phyloP scores from a whole-genome alignment of 164 flowering plant genomes.

The Echeveria elegans region DNA sequence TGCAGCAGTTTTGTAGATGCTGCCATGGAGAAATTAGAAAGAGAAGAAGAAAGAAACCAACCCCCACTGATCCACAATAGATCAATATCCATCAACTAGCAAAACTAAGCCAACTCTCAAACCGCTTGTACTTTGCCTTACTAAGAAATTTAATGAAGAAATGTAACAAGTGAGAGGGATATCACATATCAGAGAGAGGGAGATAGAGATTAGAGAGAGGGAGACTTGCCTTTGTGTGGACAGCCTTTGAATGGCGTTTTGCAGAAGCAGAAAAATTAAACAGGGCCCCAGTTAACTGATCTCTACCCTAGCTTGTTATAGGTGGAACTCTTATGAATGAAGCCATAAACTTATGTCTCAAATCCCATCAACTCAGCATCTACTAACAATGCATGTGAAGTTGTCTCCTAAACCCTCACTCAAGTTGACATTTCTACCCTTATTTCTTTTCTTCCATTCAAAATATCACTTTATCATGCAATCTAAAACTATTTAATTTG shows the following conservation, averaged over 20 bases:
- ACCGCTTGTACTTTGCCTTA: neutral
- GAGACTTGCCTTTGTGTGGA: neutral
- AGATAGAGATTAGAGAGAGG: neutral
- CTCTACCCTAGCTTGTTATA: neutral
- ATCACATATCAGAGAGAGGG: no score
- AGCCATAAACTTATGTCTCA: neutral
- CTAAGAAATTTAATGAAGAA: neutral
- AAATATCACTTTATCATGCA: neutral
- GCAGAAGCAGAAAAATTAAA: neutral
- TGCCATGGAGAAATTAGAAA: neutral
- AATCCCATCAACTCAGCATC: neutral
- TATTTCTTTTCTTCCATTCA: neutral
- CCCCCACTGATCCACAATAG: neutral
- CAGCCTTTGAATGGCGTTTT: neutral
- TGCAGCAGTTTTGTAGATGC: neutral
- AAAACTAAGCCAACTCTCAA: neutral
- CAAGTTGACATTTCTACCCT: neutral
- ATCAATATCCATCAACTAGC: neutral
- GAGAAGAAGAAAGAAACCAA: neutral
- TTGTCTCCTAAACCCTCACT: conserved; percentile 3
- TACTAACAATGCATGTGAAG: conserved; percentile 1
- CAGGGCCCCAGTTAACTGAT: neutral
- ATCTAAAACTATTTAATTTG: no score
- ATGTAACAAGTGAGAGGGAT: neutral
- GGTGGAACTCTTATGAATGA: neutral